Evolutionary conservation across 805 yeast species (phyloP), one percentile per base, ranked within the genome.

Genomic region (Monosporozyma aquatica): DNA sequence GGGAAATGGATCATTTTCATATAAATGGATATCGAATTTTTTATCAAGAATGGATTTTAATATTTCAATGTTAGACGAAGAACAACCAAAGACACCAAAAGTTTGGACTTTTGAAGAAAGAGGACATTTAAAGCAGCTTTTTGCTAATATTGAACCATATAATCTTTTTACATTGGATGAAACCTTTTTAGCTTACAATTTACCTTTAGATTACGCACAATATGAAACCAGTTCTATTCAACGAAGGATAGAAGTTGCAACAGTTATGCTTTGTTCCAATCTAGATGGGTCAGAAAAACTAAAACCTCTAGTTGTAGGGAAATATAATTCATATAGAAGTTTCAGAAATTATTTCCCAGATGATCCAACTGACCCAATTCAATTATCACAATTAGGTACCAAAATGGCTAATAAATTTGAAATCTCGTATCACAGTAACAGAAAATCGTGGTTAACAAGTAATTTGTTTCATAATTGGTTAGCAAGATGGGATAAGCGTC

Each of bases 61-160:
- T 49, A 56, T 76, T n/a, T 58, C 65, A 6, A 75, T 75, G 9
- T 54, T 71, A 18, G 70, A 66, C 25, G 61, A 61, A 14, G 78
- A 74, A 43, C 54, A 70, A 8, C 64, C 65, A 14, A 66, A 64
- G 39, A 62, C 67, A n/a, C 60, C 75, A 37, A 76, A 75, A 49
- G 72, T 78, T 8, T 78, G 84, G 84, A 67, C 71, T 17, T 65
- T 74, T 41, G 81, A 76, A 46, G 85, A 79, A 43, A 68, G 80
- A 51, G 56, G 64, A 10, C 67, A 65, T 9, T 61, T 79, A 41
- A 75, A 75, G 52, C 49, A 51, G 3, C 66, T 70, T 37, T 55
- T 79, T n/a, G 50, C 56, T 2, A 68, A 65, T n/a, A 67, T 76
- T 42, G 63, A 67, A 5, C 73, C 76, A 2, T 65, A 64, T 37